A percentile compares a stretch with the other conserved stretches of the same genome.
Evolutionary conservation across 2,329 filamentous ascomycete genomes (phyloP).

Genomic region (Neonectria punicea): DNA sequence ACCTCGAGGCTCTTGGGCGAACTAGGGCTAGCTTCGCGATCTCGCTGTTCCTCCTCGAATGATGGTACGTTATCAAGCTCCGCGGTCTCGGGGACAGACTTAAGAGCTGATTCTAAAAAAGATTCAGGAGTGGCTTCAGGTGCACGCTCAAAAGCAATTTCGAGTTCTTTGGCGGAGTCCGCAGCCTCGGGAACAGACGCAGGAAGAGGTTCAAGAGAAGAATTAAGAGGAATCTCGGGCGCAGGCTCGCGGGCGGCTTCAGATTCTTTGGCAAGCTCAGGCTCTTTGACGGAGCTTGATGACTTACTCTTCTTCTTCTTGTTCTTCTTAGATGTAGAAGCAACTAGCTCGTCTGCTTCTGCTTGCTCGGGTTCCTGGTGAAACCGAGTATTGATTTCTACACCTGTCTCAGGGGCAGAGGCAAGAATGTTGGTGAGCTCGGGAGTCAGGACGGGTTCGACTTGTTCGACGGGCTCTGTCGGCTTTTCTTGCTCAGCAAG

Average conservation of each 20-base stretch:
- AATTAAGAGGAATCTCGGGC: not conserved
- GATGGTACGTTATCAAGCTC: not conserved
- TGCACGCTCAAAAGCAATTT: not conserved
- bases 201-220: not conserved
- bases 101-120: not conserved
- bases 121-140: not conserved
- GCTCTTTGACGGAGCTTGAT: not conserved
- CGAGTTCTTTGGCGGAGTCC: not conserved
- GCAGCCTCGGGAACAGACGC: not conserved
- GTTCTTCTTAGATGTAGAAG: conserved; percentile 40
- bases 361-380: not conserved
- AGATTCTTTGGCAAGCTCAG: not conserved
- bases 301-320: conserved; percentile 26
- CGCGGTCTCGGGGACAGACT: not conserved
- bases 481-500: conserved; percentile 8
- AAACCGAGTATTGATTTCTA: not conserved
- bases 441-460: not conserved
- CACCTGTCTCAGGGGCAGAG: not conserved
- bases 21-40: not conserved
- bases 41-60: not conserved
- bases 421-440: not conserved
- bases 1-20: not conserved
- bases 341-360: conserved; percentile 5
- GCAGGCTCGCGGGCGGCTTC: not conserved
- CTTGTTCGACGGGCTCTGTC: conserved; percentile 13